Percentiles rank a stretch among this genome's conserved stretches.
phyloP scores from a whole-genome alignment of 306 rosid species.

The Mimosa bimucronata region DNA sequence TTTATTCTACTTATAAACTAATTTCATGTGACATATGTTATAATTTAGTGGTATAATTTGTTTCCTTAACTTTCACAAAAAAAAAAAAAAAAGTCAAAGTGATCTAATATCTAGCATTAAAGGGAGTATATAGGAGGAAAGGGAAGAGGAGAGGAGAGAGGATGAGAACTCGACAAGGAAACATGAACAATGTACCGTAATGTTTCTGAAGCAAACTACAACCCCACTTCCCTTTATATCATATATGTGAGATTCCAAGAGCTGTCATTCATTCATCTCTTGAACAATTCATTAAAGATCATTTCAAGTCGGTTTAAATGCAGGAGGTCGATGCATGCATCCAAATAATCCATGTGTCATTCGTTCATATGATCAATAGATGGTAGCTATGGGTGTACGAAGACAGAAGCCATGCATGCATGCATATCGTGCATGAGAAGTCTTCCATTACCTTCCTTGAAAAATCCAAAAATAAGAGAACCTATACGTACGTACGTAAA shows the following conservation, averaged over 20 bases:
- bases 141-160: constrained; percentile 15
- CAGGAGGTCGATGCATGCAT: too few relatives aligned
- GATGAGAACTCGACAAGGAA: constrained; percentile 22
- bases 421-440: background rate
- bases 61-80: too few relatives aligned
- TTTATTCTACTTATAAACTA: too few relatives aligned
- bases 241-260: constrained; percentile 43
- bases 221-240: constrained; percentile 38
- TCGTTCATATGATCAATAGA: background rate
- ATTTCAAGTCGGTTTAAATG: background rate
- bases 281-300: constrained; percentile 2
- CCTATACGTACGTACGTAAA: background rate
- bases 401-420: constrained; percentile 1
- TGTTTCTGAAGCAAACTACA: constrained; percentile 46
- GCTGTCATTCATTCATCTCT: constrained; percentile 33
- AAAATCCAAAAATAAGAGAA: background rate
- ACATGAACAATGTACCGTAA: constrained; percentile 34
- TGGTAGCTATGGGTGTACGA: background rate
- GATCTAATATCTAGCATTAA: too few relatives aligned
- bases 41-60: too few relatives aligned
- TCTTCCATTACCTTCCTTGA: background rate
- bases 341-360: background rate
- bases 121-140: background rate
- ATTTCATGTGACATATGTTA: too few relatives aligned
- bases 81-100: too few relatives aligned